Evolutionary conservation across 148 eudicot genomes (phyloP), one percentile per base, ranked within the genome.

Genomic region (Dysphania ambrosioides): DNA sequence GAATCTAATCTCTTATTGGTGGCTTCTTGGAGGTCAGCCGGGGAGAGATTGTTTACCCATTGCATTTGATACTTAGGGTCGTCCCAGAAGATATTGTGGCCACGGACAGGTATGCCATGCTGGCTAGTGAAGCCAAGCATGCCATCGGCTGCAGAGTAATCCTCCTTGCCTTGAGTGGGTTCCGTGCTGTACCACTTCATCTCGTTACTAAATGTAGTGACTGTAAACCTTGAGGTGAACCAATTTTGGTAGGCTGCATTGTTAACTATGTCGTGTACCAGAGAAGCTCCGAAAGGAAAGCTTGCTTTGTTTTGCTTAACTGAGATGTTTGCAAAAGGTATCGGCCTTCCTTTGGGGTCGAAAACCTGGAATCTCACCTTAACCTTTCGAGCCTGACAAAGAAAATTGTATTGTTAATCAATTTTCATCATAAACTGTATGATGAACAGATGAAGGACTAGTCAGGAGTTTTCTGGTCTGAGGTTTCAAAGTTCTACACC

Each of bases 71-170:
- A 80, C 0, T 41, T 19, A 1, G 82, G 82, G 31, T 85, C 82
- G 0, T 83, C 88, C 95, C 95, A 90, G 16, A 88, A 76, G 8
- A 90, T 73, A 61, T 87, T 88, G 74, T 90, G 95, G 23, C 95
- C 95, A 1, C 92, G 87, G 5, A 88, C 79, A 0, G 61, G 1
- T 16, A 90, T 75, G 55, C 71, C 42, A 34, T 80, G 61, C 1
- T 59, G 35, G 57, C 42, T 13, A 6, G 83, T 57, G 32, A 85
- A 85, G 19, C 7, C 35, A 0, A 90, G 76, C 87, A 90, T 80
- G 66, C 77, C 47, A 34, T 90, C 95, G 0, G 90, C 64, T 1
- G 21, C 65, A 0, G 82, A 75, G 78, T 90, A 90, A 81, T 88
- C 86, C 57, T 70, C 85, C 3, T 56, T 51, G 55, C 86, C 85